Percentiles rank a stretch among this genome's conserved stretches.
These are phyloP conservation scores for Gilbertella persicaria DNA, from an alignment of 371 early-diverging fungal species.

Conservation along the genomic window DNA sequence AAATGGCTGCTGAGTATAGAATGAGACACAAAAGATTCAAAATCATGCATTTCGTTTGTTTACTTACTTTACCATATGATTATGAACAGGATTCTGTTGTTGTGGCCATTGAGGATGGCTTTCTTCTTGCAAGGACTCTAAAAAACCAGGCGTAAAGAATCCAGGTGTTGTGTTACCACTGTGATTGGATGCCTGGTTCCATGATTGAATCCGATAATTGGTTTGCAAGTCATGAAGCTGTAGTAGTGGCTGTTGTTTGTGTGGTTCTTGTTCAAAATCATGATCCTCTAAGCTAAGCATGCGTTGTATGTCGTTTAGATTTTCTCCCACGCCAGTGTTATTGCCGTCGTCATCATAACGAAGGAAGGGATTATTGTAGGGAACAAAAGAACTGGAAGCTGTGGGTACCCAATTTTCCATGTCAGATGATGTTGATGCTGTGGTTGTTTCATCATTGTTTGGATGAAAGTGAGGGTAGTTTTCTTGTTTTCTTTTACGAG, in stretches of 20 bases:
- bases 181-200: background rate
- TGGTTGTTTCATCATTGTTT: background rate
- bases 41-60: background rate
- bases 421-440: background rate
- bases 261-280: too few relatives aligned
- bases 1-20: background rate
- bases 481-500: background rate
- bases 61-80: conserved; percentile 14
- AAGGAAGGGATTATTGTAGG: background rate
- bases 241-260: too few relatives aligned
- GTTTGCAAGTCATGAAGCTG: background rate
- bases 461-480: background rate
- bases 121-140: conserved; percentile 58
- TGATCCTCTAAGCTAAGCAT: background rate
- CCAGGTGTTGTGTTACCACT: conserved; percentile 53
- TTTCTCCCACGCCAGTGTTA: too few relatives aligned
- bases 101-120: conserved; percentile 9
- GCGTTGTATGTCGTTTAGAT: background rate
- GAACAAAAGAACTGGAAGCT: background rate
- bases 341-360: too few relatives aligned
- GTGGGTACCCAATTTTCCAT: background rate
- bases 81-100: background rate
- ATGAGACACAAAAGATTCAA: background rate
- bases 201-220: background rate
- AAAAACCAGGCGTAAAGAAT: conserved; percentile 71